Conservation (phyloP, 805 yeast species). For the Hanseniaspora occidentalis region DNA sequence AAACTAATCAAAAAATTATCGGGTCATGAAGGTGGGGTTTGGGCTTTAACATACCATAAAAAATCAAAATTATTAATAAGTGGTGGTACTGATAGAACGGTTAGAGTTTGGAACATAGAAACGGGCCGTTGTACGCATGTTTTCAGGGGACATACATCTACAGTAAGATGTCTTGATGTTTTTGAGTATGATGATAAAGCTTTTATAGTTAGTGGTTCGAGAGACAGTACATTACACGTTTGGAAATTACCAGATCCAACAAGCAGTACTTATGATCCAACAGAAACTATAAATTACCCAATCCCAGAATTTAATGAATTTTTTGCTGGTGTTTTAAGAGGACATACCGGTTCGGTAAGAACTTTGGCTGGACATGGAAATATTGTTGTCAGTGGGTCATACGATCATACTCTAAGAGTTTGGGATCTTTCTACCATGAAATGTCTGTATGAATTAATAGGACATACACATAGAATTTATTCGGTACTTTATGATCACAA, state of each 20-base stretch:
- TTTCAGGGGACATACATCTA: constrained; percentile 83
- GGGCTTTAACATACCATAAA: constrained; percentile 88
- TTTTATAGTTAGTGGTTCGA: constrained; percentile 72
- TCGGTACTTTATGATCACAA: constrained; percentile 73
- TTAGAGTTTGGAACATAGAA: constrained; percentile 83
- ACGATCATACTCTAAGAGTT: constrained; percentile 80
- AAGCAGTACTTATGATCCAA: constrained; percentile 19
- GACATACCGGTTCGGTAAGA: constrained; percentile 73
- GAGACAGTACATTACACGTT: constrained; percentile 73
- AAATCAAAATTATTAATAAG: constrained; percentile 61
- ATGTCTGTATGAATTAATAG: constrained; percentile 62
- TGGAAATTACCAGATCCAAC: constrained; percentile 62
- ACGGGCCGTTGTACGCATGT: constrained; percentile 84
- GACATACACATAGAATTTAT: constrained; percentile 82
- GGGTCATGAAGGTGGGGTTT: constrained; percentile 97
- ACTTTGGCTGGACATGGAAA: constrained; percentile 81
- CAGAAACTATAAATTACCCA: constrained; percentile 21
- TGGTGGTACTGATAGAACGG: constrained; percentile 91
- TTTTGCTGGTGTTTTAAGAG: constrained; percentile 55
- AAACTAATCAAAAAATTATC: constrained; percentile 43
- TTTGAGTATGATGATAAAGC: constrained; percentile 57
- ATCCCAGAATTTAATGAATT: constrained; percentile 38
- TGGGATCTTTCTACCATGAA: constrained; percentile 76
- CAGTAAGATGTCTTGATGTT: constrained; percentile 84
- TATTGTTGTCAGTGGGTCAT: constrained; percentile 76